Evolutionary conservation across 306 rosid genomes (phyloP).

Genomic region (Lathyrus sativus): DNA sequence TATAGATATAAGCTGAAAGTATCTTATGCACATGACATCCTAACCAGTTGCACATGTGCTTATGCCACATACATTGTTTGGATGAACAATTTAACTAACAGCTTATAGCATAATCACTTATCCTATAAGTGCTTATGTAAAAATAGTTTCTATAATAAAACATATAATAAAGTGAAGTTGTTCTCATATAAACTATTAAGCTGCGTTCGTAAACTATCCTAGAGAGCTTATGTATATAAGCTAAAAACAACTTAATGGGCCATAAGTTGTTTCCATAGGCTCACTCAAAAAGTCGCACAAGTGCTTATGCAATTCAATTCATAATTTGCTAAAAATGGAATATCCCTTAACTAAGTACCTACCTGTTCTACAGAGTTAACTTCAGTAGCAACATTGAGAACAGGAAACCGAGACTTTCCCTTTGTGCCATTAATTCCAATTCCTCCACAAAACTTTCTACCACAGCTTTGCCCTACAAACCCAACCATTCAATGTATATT

Average conservation of each 20-base stretch:
- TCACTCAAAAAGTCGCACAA: neutral
- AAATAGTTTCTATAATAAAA: neutral
- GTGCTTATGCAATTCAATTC: neutral
- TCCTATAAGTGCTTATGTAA: neutral
- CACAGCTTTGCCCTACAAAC: slow-evolving; percentile 60
- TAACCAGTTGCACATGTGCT: neutral
- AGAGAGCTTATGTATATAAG: neutral
- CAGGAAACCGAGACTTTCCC: slow-evolving; percentile 70
- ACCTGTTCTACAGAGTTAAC: slow-evolving; percentile 79
- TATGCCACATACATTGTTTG: neutral
- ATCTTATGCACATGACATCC: neutral
- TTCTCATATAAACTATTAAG: neutral
- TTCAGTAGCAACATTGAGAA: slow-evolving; percentile 83
- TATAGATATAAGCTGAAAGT: neutral
- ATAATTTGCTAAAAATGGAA: slow-evolving; percentile 4
- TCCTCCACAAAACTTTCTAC: slow-evolving; percentile 58
- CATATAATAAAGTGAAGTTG: neutral
- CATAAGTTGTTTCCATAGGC: neutral
- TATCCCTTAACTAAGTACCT: neutral
- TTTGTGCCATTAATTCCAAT: slow-evolving; percentile 58
- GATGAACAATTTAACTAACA: neutral
- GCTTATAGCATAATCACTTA: neutral
- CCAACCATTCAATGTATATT: slow-evolving; percentile 24
- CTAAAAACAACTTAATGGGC: neutral
- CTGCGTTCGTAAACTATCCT: neutral